These are phyloP conservation scores for Trapa incisa DNA, from an alignment of 345 rosid genomes.

Conservation along the genomic window DNA sequence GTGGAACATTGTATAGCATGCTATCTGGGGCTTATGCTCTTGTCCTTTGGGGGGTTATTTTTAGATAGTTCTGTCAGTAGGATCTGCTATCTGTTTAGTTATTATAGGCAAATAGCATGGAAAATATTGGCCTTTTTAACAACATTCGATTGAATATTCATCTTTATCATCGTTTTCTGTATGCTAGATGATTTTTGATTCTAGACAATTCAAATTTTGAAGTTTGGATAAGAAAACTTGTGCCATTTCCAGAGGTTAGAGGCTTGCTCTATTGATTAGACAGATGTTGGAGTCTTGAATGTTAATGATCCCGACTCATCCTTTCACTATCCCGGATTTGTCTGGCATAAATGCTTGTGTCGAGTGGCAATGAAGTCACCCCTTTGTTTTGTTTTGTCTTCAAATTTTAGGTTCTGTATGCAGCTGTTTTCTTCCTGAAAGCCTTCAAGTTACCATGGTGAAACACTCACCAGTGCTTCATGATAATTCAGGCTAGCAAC, in stretches of 20 bases:
- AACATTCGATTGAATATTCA: too few species aligned
- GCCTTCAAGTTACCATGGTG: conserved; percentile 60
- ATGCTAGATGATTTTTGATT: too few species aligned
- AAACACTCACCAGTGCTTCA: conserved; percentile 52
- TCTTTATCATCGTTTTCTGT: too few species aligned
- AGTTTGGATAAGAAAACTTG: too few species aligned
- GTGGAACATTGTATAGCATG: too few species aligned
- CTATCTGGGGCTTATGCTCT: too few species aligned
- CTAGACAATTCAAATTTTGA: too few species aligned
- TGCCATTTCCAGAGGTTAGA: neutral
- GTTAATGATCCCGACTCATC: neutral
- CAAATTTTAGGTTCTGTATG: conserved; percentile 43
- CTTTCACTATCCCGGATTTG: neutral
- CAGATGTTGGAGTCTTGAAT: neutral
- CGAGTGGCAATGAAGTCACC: neutral
- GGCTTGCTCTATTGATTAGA: neutral
- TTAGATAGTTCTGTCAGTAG: too few species aligned
- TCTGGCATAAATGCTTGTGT: neutral
- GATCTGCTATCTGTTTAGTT: too few species aligned
- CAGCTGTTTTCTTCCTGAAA: conserved; percentile 69
- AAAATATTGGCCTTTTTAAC: too few species aligned
- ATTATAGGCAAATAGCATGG: too few species aligned
- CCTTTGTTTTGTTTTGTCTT: neutral
- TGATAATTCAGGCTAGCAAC: conserved; percentile 25
- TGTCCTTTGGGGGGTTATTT: too few species aligned